These are phyloP conservation scores for Geranium rotundifolium DNA, from an alignment of 345 rosid species.

Conservation along the genomic window DNA sequence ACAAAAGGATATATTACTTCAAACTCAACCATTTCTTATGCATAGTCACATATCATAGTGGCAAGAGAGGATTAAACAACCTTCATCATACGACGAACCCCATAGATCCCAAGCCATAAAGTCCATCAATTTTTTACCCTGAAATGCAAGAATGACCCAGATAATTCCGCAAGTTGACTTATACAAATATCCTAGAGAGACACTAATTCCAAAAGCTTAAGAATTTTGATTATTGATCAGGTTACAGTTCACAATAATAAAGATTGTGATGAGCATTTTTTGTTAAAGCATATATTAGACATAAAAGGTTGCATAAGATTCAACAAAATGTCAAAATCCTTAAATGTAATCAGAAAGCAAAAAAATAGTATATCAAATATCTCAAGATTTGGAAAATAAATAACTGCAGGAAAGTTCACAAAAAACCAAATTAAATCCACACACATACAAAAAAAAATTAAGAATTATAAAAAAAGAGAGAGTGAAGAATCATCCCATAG, in stretches of 20 bases:
- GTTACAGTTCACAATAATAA: no score
- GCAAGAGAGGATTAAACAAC: neutral
- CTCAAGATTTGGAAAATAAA: neutral
- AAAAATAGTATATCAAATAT: no score
- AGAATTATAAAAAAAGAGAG: no score
- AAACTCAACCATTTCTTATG: neutral
- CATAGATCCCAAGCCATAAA: slow-evolving; percentile 46
- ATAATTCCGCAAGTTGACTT: neutral
- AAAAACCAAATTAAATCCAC: neutral
- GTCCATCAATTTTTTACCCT: slow-evolving; percentile 6
- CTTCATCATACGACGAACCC: slow-evolving; percentile 38
- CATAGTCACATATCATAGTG: neutral
- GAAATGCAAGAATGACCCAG: slow-evolving; percentile 1
- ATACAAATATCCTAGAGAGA: neutral
- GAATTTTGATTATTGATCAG: neutral
- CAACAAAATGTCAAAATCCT: no score
- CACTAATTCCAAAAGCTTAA: neutral
- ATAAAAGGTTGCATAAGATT: no score
- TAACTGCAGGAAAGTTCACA: neutral
- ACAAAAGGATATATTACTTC: neutral
- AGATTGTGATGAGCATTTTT: no score
- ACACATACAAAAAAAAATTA: neutral
- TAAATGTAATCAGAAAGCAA: no score
- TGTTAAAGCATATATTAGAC: no score
- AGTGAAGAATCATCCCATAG: neutral